Percentiles rank a stretch among this genome's conserved stretches.
phyloP scores from a whole-genome alignment of 768 basidiomycete genomes.

The Phylloporus sp. region DNA sequence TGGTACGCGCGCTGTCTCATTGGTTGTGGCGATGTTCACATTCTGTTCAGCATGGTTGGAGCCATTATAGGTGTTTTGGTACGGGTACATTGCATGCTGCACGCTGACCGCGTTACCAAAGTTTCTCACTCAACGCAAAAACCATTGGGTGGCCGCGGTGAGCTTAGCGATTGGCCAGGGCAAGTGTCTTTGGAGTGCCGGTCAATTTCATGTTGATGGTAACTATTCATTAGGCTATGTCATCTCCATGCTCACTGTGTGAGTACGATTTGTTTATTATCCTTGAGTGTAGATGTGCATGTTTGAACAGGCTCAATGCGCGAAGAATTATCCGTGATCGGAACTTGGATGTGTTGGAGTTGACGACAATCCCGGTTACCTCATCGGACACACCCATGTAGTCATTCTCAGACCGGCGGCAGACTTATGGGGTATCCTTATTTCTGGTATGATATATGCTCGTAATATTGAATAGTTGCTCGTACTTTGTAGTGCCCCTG shows the following conservation, averaged over 20 bases:
- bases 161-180: slow-evolving; percentile 3
- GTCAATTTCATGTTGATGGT: not conserved
- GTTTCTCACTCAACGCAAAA: not conserved
- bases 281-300: not conserved
- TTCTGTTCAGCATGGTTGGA: not conserved
- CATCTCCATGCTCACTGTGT: slow-evolving; percentile 13
- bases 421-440: too few species aligned
- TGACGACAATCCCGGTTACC: not conserved
- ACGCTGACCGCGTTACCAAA: not conserved
- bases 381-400: too few species aligned
- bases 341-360: not conserved
- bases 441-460: too few species aligned
- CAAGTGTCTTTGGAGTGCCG: not conserved
- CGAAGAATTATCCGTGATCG: slow-evolving; percentile 6
- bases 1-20: not conserved
- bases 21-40: not conserved
- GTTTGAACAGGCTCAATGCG: slow-evolving; percentile 6
- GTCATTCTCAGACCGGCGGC: too few species aligned
- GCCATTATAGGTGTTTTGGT: not conserved
- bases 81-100: not conserved
- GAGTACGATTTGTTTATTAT: not conserved
- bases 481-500: too few species aligned
- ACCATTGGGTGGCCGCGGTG: not conserved
- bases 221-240: slow-evolving; percentile 2
- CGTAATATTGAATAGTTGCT: too few species aligned